Evolutionary conservation across 257 asterid species (phyloP), one percentile per base, ranked within the genome.

Genomic region (Rehmannia glutinosa): DNA sequence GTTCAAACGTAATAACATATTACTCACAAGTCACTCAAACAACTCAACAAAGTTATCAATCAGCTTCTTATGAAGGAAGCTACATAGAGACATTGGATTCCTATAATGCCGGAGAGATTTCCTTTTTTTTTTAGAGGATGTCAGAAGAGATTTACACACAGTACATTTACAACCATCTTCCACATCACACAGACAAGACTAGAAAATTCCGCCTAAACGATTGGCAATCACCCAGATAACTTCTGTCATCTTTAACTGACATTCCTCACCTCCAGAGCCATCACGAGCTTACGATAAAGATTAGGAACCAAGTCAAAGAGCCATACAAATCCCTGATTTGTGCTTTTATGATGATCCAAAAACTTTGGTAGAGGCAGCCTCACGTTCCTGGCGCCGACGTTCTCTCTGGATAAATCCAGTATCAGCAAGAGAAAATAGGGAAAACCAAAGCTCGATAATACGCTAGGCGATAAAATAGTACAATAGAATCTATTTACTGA

Each of bases 321-420:
- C 53, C 35, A 50, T 17, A 43, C 12, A 41, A 50, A 28, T 62
- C 51, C 55, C 54, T 9, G 38, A 38, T 35, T 49, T 35, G 51
- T 13, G 69, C 30, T 24, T n/a, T 51, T 80, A 76, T 21, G 85
- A 45, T 49, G 78, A 77, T 64, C 78, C 69, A 24, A 75, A 80
- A 75, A 62, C 74, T 60, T 67, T 75, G 21, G 73, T 23, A 45
- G 77, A 55, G 39, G 77, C 81, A 70, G 92, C 83, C 73, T 89
- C 96, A 60, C 73, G 89, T 80, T 91, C 89, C 69, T 43, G 79
- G 41, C 72, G 80, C 57, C 84, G 71, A 62, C 67, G 81, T 61
- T 85, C 94, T 69, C 98, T 84, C 97, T 89, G 86, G 49, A 71
- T 13, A 78, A 65, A 70, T 38, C 58, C 68, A 62, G 74, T 43